Conservation (phyloP, 345 rosid genomes). For the Hibiscus tridactylites region DNA sequence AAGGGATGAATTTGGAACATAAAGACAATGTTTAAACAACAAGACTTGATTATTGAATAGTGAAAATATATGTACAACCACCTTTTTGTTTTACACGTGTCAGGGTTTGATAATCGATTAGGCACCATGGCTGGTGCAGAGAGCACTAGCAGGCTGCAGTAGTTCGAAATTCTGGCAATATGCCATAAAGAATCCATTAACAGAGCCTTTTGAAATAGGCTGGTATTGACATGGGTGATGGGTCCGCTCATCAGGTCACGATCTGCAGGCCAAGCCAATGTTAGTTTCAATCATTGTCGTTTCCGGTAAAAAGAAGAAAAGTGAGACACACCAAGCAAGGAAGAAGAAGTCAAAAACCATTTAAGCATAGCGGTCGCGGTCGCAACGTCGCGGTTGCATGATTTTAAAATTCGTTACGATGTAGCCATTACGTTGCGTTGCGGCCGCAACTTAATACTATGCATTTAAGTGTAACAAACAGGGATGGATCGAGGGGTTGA, state of each 20-base stretch:
- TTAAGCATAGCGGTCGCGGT: no score
- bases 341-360: no score
- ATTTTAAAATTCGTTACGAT: no score
- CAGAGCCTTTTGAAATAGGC: constrained; percentile 7
- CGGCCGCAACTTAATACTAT: no score
- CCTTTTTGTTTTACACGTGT: constrained; percentile 12
- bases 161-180: constrained; percentile 5
- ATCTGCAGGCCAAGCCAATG: constrained; percentile 24
- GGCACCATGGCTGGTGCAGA: constrained; percentile 8
- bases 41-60: neutral
- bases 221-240: constrained; percentile 7
- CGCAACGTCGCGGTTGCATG: no score
- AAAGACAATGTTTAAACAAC: neutral
- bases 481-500: no score
- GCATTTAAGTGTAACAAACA: no score
- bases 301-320: no score
- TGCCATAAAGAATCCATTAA: constrained; percentile 12
- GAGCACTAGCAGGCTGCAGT: constrained; percentile 12
- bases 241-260: constrained; percentile 20
- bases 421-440: no score
- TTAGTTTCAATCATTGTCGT: constrained; percentile 24
- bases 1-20: neutral
- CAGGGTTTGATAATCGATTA: constrained; percentile 8
- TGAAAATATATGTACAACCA: neutral
- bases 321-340: no score